These are phyloP conservation scores for Geotrichum phurueaensis DNA, from an alignment of 1,139 yeast species.

Conservation along the genomic window DNA sequence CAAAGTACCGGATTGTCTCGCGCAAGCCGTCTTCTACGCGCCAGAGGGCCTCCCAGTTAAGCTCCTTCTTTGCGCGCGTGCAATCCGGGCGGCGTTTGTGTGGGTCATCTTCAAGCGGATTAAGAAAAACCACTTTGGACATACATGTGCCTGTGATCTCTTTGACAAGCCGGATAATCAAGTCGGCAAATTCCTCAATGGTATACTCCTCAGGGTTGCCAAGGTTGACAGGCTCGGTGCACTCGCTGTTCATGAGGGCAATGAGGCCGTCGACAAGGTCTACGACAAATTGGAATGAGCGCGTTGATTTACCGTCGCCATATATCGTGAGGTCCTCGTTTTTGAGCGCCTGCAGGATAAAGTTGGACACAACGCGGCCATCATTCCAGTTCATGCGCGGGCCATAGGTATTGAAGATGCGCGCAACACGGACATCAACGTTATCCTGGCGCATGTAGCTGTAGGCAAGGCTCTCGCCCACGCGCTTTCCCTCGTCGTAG, in stretches of 20 bases:
- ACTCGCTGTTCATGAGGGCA: slow-evolving; percentile 25
- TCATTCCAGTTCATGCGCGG: slow-evolving; percentile 31
- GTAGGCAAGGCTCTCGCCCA: slow-evolving; percentile 28
- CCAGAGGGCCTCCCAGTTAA: slow-evolving; percentile 28
- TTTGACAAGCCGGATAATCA: slow-evolving; percentile 23
- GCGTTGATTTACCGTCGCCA: slow-evolving; percentile 27
- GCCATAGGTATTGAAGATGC: slow-evolving; percentile 29
- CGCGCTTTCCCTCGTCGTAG: slow-evolving; percentile 30
- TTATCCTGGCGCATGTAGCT: slow-evolving; percentile 25
- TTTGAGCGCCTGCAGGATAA: slow-evolving; percentile 27
- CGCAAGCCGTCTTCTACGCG: slow-evolving; percentile 23
- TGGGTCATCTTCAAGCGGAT: slow-evolving; percentile 27
- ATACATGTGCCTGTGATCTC: slow-evolving; percentile 21
- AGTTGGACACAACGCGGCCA: slow-evolving; percentile 29
- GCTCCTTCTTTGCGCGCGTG: slow-evolving; percentile 22
- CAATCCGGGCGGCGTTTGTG: slow-evolving; percentile 26
- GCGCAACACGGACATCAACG: slow-evolving; percentile 28
- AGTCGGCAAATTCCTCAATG: slow-evolving; percentile 24
- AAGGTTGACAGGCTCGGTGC: slow-evolving; percentile 25
- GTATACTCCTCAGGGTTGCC: slow-evolving; percentile 29
- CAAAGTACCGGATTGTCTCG: slow-evolving; percentile 26
- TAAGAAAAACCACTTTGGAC: slow-evolving; percentile 20
- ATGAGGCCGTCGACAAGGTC: slow-evolving; percentile 28
- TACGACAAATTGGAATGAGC: slow-evolving; percentile 28
- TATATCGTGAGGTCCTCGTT: slow-evolving; percentile 26